Evolutionary conservation across 2,329 filamentous ascomycete genomes (phyloP).

Genomic region (Shiraia bambusicola): DNA sequence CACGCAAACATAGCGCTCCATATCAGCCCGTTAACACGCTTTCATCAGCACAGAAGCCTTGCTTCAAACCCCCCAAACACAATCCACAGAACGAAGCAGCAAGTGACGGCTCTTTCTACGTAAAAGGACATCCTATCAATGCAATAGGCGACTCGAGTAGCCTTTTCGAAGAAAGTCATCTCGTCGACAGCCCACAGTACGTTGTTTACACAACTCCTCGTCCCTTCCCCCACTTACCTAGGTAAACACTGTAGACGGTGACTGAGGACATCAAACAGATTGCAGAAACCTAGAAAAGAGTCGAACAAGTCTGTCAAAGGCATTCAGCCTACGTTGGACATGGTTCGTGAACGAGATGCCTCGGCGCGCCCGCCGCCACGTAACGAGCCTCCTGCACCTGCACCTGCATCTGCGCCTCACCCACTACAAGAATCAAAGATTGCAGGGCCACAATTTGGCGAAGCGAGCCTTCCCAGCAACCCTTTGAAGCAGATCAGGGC

Average conservation of each 20-base stretch:
- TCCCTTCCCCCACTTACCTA: no score
- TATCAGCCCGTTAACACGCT: slow-evolving; percentile 40
- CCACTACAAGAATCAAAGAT: slow-evolving; percentile 37
- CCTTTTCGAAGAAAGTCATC: slow-evolving; percentile 34
- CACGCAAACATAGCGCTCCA: slow-evolving; percentile 33
- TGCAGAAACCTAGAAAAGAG: slow-evolving; percentile 5
- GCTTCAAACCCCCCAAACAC: slow-evolving; percentile 16
- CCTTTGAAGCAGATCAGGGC: slow-evolving; percentile 43
- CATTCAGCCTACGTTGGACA: slow-evolving; percentile 29
- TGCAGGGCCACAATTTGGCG: slow-evolving; percentile 55
- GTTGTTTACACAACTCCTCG: background rate
- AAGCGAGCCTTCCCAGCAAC: slow-evolving; percentile 58
- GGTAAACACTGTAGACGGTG: no score
- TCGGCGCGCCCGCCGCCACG: slow-evolving; percentile 39
- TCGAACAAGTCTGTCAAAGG: slow-evolving; percentile 1
- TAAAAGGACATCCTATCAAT: slow-evolving; percentile 4
- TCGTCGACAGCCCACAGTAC: slow-evolving; percentile 1
- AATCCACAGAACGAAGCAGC: slow-evolving; percentile 3
- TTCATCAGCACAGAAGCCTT: slow-evolving; percentile 36
- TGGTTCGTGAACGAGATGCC: slow-evolving; percentile 56
- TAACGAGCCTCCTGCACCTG: slow-evolving; percentile 16
- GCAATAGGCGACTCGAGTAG: slow-evolving; percentile 37
- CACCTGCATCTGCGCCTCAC: slow-evolving; percentile 25
- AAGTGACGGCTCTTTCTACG: slow-evolving; percentile 1
- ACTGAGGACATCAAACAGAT: slow-evolving; percentile 7